Percentiles rank a stretch among this genome's conserved stretches.
phyloP scores from a whole-genome alignment of 139 green algal genomes.

The Monoraphidium neglectum region DNA sequence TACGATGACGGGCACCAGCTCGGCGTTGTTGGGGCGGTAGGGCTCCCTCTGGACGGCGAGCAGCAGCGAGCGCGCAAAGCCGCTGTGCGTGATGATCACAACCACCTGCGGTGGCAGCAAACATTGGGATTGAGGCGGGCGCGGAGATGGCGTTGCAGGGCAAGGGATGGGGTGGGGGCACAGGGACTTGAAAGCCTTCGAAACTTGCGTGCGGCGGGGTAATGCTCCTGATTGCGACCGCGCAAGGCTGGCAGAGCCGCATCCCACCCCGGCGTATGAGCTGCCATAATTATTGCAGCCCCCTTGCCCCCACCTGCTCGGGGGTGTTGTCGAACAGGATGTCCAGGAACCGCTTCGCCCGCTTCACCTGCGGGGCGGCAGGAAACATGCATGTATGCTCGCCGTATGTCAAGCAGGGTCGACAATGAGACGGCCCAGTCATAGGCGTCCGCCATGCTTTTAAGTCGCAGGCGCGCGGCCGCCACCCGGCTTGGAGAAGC shows the following conservation, averaged over 20 bases:
- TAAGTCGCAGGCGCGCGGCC: neutral
- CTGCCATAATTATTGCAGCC: too few relatives aligned
- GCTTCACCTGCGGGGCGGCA: constrained; percentile 39
- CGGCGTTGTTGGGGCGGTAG: constrained; percentile 32
- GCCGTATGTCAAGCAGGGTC: too few relatives aligned
- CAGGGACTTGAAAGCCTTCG: neutral
- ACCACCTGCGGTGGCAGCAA: too few relatives aligned
- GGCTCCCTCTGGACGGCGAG: constrained; percentile 50
- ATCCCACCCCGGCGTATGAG: too few relatives aligned
- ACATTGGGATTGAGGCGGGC: neutral
- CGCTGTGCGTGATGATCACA: constrained; percentile 62
- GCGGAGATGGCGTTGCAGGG: neutral
- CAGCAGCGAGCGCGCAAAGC: constrained; percentile 62
- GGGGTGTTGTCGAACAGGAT: constrained; percentile 48
- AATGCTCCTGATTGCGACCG: neutral
- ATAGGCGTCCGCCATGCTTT: neutral
- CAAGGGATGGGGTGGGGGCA: neutral
- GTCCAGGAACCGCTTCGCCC: constrained; percentile 55
- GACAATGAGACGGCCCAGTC: neutral
- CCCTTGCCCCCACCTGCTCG: constrained; percentile 28
- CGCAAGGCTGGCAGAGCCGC: too few relatives aligned
- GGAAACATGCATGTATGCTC: too few relatives aligned
- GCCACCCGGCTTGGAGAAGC: neutral
- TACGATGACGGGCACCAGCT: constrained; percentile 34
- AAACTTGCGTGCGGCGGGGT: neutral